Evolutionary conservation across 345 rosid species (phyloP).

Genomic region (Balakata baccata): DNA sequence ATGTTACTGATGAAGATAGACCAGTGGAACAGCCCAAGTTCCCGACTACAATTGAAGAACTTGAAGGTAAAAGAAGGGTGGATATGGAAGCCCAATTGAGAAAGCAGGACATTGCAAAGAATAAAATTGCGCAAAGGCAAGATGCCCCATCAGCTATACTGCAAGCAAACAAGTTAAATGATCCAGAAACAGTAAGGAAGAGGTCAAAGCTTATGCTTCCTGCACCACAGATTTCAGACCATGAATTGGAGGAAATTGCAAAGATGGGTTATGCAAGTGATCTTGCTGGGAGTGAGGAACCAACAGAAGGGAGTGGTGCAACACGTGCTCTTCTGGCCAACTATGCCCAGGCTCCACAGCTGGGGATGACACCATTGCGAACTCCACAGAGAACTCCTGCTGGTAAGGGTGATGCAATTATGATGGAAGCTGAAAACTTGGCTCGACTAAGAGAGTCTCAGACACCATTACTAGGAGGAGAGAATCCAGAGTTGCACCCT

Average conservation of each 20-base stretch:
- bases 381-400: constrained; percentile 97
- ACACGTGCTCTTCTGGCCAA: constrained; percentile 92
- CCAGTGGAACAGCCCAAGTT: constrained; percentile 69
- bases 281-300: constrained; percentile 79
- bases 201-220: constrained; percentile 97
- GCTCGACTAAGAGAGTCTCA: constrained; percentile 97
- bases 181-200: constrained; percentile 92
- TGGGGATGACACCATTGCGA: constrained; percentile 82
- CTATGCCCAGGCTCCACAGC: constrained; percentile 81
- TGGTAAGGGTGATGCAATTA: constrained; percentile 92
- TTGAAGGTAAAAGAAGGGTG: constrained; percentile 90
- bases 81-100: constrained; percentile 84
- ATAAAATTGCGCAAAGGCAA: constrained; percentile 88
- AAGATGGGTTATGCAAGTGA: constrained; percentile 99
- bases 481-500: constrained; percentile 97
- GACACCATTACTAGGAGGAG: constrained; percentile 95
- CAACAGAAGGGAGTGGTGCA: constrained; percentile 85
- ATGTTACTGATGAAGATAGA: constrained; percentile 86
- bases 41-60: constrained; percentile 92
- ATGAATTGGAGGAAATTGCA: constrained; percentile 93
- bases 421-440: constrained; percentile 99
- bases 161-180: constrained; percentile 97
- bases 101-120: constrained; percentile 79
- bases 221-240: constrained; percentile 93
- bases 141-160: constrained; percentile 91